phyloP scores from a whole-genome alignment of 2,329 filamentous ascomycete genomes.

The Aspergillus neotritici region DNA sequence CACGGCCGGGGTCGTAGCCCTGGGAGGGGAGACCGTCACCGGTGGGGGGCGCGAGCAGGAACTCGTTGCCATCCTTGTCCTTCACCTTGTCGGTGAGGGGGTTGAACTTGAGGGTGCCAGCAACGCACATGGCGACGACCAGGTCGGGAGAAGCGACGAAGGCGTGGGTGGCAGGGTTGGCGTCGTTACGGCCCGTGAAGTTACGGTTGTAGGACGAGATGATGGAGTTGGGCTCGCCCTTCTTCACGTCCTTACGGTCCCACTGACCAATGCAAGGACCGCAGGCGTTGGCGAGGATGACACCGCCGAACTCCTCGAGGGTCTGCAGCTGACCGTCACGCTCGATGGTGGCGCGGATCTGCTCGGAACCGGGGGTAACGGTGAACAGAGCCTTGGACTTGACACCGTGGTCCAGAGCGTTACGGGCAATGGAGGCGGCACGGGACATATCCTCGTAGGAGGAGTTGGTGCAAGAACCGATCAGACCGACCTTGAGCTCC shows the following conservation, averaged over 20 bases:
- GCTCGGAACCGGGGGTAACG: conserved; percentile 93
- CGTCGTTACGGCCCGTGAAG: conserved; percentile 97
- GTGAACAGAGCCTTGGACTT: conserved; percentile 93
- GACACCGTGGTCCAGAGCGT: conserved; percentile 84
- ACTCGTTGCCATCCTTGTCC: conserved; percentile 94
- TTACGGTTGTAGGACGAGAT: conserved; percentile 99
- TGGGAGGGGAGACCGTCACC: conserved; percentile 72
- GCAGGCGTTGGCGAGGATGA: conserved; percentile 92
- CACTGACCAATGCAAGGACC: conserved; percentile 92
- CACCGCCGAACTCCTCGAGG: conserved; percentile 91
- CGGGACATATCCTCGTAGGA: conserved; percentile 88
- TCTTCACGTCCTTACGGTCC: conserved; percentile 89
- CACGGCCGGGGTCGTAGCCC: conserved; percentile 84
- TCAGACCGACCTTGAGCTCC: conserved; percentile 92
- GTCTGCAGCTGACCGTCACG: conserved; percentile 88
- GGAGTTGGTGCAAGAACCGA: conserved; percentile 97
- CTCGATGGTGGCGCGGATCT: conserved; percentile 88
- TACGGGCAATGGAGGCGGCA: conserved; percentile 81
- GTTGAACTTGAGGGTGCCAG: conserved; percentile 87
- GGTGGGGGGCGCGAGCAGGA: conserved; percentile 73
- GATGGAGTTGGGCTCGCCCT: conserved; percentile 94
- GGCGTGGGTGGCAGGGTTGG: conserved; percentile 88
- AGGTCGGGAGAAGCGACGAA: conserved; percentile 90
- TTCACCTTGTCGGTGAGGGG: conserved; percentile 86
- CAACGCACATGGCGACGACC: conserved; percentile 78